phyloP scores from a whole-genome alignment of 2,329 filamentous ascomycete species.

The Epichloe aotearoae region DNA sequence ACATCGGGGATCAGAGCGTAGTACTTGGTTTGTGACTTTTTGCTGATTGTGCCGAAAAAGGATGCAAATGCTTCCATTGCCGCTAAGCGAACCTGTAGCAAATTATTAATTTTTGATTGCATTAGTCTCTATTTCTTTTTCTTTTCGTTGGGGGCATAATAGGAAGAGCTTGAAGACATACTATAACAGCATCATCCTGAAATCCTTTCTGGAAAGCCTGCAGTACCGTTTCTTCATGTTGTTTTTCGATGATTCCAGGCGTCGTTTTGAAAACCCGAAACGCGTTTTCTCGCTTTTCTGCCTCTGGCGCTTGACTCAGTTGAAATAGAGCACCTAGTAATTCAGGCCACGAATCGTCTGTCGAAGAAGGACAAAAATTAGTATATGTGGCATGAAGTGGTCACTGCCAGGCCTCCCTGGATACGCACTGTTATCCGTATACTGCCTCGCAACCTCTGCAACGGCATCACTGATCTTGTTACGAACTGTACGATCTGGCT shows the following conservation, averaged over 20 bases:
- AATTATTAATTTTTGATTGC: neutral
- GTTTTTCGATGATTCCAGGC: slow-evolving; percentile 87
- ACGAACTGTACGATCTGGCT: slow-evolving; percentile 61
- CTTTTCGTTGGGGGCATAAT: neutral
- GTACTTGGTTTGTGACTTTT: slow-evolving; percentile 82
- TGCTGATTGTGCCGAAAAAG: slow-evolving; percentile 83
- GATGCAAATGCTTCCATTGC: slow-evolving; percentile 95
- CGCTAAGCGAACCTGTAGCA: slow-evolving; percentile 63
- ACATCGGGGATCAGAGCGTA: slow-evolving; percentile 78
- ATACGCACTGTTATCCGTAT: slow-evolving; percentile 72
- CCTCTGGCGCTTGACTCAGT: slow-evolving; percentile 73
- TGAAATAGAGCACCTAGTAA: slow-evolving; percentile 77
- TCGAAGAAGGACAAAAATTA: slow-evolving; percentile 7
- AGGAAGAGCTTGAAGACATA: slow-evolving; percentile 25
- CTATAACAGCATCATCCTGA: slow-evolving; percentile 70
- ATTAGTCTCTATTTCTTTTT: neutral
- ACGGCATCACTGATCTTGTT: slow-evolving; percentile 98
- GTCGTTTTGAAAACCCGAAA: slow-evolving; percentile 94
- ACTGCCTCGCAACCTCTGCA: slow-evolving; percentile 88
- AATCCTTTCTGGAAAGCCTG: slow-evolving; percentile 85
- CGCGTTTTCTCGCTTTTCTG: slow-evolving; percentile 77
- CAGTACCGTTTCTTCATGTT: slow-evolving; percentile 84
- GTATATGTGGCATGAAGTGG: neutral
- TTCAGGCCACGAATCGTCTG: slow-evolving; percentile 81
- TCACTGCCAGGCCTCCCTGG: too few relatives aligned